These are phyloP conservation scores for Spiraea crenata DNA, from an alignment of 331 rosid genomes.

Conservation along the genomic window DNA sequence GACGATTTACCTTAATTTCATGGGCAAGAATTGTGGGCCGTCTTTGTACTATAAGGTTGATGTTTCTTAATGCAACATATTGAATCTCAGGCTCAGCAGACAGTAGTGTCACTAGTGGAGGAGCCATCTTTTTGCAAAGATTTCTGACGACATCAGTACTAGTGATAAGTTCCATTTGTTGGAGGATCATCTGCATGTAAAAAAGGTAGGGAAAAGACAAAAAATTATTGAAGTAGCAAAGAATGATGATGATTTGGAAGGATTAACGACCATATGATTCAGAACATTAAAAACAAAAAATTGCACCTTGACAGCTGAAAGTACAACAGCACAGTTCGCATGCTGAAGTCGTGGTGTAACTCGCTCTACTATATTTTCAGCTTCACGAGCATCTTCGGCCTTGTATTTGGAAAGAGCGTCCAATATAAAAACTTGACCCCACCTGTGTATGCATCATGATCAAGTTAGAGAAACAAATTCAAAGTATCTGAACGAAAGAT, in stretches of 20 bases:
- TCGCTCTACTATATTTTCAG: conserved; percentile 96
- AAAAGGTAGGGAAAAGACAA: conserved; percentile 23
- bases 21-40: conserved; percentile 98
- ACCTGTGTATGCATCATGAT: conserved; percentile 43
- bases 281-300: conserved; percentile 3
- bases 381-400: conserved; percentile 98
- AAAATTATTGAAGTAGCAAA: background rate
- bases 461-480: conserved; percentile 19
- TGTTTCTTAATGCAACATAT: conserved; percentile 95
- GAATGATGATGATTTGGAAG: conserved; percentile 3
- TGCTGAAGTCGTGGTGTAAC: conserved; percentile 98
- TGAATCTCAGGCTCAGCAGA: conserved; percentile 99
- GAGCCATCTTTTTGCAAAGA: conserved; percentile 99
- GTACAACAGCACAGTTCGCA: conserved; percentile 98
- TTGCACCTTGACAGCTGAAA: conserved; percentile 94
- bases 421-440: conserved; percentile 99
- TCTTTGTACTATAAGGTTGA: conserved; percentile 97
- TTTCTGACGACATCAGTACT: conserved; percentile 96
- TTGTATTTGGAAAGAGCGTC: conserved; percentile 96
- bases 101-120: conserved; percentile 96
- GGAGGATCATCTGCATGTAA: conserved; percentile 90
- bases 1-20: conserved; percentile 76
- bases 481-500: background rate
- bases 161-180: conserved; percentile 98
- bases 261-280: conserved; percentile 6